These are phyloP conservation scores for Nothophoma quercina DNA, from an alignment of 2,329 filamentous ascomycete species.

Conservation along the genomic window DNA sequence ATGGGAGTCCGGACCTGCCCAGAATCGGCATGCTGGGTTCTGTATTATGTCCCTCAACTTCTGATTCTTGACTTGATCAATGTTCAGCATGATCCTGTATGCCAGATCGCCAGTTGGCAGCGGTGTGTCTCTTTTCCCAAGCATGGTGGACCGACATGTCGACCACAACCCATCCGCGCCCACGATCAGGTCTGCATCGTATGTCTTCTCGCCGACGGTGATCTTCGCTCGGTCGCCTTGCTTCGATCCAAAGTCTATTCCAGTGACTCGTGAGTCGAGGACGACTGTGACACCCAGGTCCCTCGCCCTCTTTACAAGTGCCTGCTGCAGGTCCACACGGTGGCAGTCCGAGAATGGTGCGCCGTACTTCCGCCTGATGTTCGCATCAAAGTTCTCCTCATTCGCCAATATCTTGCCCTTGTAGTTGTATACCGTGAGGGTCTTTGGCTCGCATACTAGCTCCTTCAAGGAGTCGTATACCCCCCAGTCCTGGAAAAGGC, in stretches of 20 bases:
- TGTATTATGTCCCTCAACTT: conserved; percentile 62
- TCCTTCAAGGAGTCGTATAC: conserved; percentile 55
- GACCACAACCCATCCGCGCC: conserved; percentile 73
- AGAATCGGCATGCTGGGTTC: conserved; percentile 64
- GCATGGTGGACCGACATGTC: conserved; percentile 55
- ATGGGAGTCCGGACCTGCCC: conserved; percentile 69
- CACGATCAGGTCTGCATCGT: conserved; percentile 64
- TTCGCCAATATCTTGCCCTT: conserved; percentile 58
- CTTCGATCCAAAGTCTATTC: conserved; percentile 57
- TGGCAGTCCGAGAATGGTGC: conserved; percentile 69
- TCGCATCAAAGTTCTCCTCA: conserved; percentile 61
- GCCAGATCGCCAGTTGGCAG: conserved; percentile 69
- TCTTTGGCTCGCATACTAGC: conserved; percentile 54
- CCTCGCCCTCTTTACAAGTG: conserved; percentile 60
- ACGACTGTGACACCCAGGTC: conserved; percentile 62
- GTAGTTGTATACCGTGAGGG: conserved; percentile 63
- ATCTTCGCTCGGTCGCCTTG: conserved; percentile 46
- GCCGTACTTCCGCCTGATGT: conserved; percentile 62
- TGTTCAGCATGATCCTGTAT: conserved; percentile 66
- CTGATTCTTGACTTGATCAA: conserved; percentile 61
- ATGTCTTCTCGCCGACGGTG: conserved; percentile 51
- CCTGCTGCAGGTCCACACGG: conserved; percentile 66
- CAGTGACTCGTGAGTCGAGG: conserved; percentile 57
- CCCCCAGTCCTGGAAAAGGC: conserved; percentile 60
- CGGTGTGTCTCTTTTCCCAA: conserved; percentile 27